A percentile compares a stretch with the other conserved stretches of the same genome.
These are phyloP conservation scores for Kokia cookei DNA, from an alignment of 441 rosid species.

Conservation along the genomic window DNA sequence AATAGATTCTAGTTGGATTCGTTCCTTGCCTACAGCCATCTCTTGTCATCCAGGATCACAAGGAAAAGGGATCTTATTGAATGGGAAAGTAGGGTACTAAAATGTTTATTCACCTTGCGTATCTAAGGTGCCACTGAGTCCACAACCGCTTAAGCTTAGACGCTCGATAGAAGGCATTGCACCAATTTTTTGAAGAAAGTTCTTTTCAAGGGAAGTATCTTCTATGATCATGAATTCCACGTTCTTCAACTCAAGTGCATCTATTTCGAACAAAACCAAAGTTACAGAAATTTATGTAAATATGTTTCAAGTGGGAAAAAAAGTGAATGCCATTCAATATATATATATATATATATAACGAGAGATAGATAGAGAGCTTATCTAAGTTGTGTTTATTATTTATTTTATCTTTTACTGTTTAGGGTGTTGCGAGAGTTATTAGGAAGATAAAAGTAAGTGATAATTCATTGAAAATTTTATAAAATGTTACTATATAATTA, in stretches of 20 bases:
- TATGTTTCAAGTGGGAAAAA: no score
- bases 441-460: no score
- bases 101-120: background rate
- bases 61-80: background rate
- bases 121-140: background rate
- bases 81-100: background rate
- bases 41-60: no score
- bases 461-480: no score
- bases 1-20: background rate
- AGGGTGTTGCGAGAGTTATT: no score
- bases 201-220: background rate
- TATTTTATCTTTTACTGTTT: no score
- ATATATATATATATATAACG: no score
- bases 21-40: background rate
- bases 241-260: background rate
- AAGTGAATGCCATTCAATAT: no score
- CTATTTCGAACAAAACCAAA: background rate
- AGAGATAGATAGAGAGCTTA: no score
- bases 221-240: accelerated
- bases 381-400: no score
- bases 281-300: no score
- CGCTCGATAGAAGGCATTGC: background rate
- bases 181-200: background rate
- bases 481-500: no score
- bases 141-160: accelerated